phyloP scores from a whole-genome alignment of 257 asterid genomes.

The Salvia rosmarinus region DNA sequence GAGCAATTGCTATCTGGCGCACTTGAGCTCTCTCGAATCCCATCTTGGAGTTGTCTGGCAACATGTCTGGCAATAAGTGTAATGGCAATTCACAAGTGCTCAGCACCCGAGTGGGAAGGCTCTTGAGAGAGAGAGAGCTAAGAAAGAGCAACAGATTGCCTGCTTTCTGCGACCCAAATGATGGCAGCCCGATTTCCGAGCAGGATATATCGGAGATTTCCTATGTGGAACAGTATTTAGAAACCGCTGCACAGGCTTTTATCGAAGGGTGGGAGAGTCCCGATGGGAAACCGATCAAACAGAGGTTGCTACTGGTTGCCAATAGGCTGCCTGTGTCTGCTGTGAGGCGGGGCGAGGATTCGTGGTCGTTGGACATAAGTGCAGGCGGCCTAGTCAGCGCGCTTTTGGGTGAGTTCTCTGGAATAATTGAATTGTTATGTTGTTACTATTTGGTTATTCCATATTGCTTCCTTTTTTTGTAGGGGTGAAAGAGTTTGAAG shows the following conservation, averaged over 20 bases:
- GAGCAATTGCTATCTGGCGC: conserved; percentile 57
- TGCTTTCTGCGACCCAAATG: conserved; percentile 49
- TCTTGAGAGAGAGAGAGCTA: conserved; percentile 69
- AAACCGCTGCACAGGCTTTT: conserved; percentile 60
- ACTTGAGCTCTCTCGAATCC: conserved; percentile 41
- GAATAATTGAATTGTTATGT: not conserved
- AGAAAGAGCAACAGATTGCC: conserved; percentile 55
- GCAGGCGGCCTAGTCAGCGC: conserved; percentile 99
- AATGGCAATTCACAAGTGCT: conserved; percentile 50
- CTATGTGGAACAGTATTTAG: conserved; percentile 58
- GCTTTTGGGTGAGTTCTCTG: conserved; percentile 72
- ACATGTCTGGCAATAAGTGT: conserved; percentile 91
- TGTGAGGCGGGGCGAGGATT: conserved; percentile 81
- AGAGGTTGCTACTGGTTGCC: conserved; percentile 92
- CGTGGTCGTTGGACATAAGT: conserved; percentile 95
- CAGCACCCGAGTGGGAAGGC: conserved; percentile 62
- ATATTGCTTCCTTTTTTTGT: conserved; percentile 35
- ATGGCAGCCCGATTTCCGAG: conserved; percentile 53
- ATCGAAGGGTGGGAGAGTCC: conserved; percentile 64
- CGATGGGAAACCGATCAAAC: conserved; percentile 61
- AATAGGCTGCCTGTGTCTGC: conserved; percentile 98
- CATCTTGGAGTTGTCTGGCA: conserved; percentile 35
- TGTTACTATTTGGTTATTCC: not conserved
- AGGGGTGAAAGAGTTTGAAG: conserved; percentile 93
- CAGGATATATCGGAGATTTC: conserved; percentile 44